phyloP scores from a whole-genome alignment of 148 eudicot genomes.

The Cornus florida region DNA sequence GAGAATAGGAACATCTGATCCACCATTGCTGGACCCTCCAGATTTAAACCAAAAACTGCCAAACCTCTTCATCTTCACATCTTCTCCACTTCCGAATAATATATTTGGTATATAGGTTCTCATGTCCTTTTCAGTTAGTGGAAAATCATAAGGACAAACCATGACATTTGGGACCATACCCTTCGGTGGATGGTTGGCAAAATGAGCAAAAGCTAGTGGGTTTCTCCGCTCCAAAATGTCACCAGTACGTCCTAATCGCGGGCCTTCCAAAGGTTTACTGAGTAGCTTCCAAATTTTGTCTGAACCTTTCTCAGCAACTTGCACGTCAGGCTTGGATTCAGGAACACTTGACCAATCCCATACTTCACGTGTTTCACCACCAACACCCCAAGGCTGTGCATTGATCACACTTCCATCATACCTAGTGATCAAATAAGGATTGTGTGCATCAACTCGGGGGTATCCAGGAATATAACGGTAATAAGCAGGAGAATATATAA shows the following conservation, averaged over 20 bases:
- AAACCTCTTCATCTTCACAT: slow-evolving; percentile 66
- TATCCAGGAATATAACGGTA: slow-evolving; percentile 93
- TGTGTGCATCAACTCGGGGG: slow-evolving; percentile 73
- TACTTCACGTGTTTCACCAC: slow-evolving; percentile 62
- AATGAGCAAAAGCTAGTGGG: slow-evolving; percentile 85
- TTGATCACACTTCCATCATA: slow-evolving; percentile 90
- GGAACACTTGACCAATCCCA: slow-evolving; percentile 58
- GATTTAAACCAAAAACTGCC: slow-evolving; percentile 92
- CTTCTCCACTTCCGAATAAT: slow-evolving; percentile 57
- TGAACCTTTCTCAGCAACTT: slow-evolving; percentile 48
- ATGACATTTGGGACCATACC: slow-evolving; percentile 73
- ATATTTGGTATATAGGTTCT: slow-evolving; percentile 83
- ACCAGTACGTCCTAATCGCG: slow-evolving; percentile 29
- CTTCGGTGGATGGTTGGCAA: slow-evolving; percentile 80
- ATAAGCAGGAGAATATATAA: slow-evolving; percentile 83
- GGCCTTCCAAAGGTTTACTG: slow-evolving; percentile 66
- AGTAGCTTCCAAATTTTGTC: slow-evolving; percentile 84
- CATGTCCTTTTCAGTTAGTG: slow-evolving; percentile 64
- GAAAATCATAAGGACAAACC: slow-evolving; percentile 92
- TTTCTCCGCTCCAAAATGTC: slow-evolving; percentile 83
- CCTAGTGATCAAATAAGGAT: slow-evolving; percentile 82
- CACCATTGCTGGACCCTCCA: slow-evolving; percentile 41
- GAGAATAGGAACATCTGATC: slow-evolving; percentile 45
- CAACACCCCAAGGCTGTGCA: slow-evolving; percentile 90
- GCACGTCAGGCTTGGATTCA: slow-evolving; percentile 17